These are phyloP conservation scores for Trichoderma simmonsii DNA, from an alignment of 2,329 filamentous ascomycete species.

Conservation along the genomic window DNA sequence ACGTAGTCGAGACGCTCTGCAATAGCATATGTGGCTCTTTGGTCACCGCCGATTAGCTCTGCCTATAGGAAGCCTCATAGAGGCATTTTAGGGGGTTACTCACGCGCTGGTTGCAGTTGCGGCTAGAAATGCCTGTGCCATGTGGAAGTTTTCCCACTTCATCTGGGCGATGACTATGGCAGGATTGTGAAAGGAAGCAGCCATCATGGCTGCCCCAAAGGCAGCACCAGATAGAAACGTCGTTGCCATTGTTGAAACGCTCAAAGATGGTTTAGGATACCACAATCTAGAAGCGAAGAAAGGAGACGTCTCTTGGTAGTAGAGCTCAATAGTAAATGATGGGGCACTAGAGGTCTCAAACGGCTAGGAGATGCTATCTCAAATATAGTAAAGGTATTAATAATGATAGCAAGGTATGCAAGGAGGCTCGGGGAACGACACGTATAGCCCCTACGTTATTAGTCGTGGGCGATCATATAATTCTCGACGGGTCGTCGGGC, in stretches of 20 bases:
- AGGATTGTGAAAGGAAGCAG: constrained; percentile 59
- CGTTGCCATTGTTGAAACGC: constrained; percentile 26
- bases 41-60: not conserved
- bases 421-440: not conserved
- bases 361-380: not conserved
- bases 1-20: constrained; percentile 44
- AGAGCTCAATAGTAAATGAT: not conserved
- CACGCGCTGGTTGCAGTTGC: constrained; percentile 62
- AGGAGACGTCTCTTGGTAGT: not conserved
- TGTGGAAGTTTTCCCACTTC: constrained; percentile 59
- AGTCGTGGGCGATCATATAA: not conserved
- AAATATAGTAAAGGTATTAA: not conserved
- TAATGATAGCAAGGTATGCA: not conserved
- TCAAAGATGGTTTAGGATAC: not conserved
- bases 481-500: not conserved
- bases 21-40: constrained; percentile 45
- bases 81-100: constrained; percentile 28
- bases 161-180: constrained; percentile 60
- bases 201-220: constrained; percentile 61
- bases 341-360: not conserved
- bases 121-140: constrained; percentile 62
- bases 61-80: not conserved
- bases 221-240: constrained; percentile 49
- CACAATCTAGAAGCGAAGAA: not conserved
- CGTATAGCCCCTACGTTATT: not conserved